Base-by-base conservation (phyloP, 805 yeast species). In the Ogataea thermomethanolica region DNA sequence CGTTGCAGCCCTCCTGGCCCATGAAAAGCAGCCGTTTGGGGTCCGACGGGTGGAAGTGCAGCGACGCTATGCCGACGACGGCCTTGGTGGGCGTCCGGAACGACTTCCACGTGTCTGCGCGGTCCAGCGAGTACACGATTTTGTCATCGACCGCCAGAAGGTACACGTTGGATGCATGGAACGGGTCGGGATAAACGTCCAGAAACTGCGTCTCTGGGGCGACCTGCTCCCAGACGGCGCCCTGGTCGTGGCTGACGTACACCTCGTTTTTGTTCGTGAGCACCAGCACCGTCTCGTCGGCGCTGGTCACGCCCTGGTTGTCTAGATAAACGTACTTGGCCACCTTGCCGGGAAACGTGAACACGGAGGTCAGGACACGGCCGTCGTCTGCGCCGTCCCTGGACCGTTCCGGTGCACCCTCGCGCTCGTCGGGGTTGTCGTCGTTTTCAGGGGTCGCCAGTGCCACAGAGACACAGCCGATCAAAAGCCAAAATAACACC, bases 201-300 rank as follows among this genome's bases (percentile, higher is more conserved):
- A 71, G 41, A 33, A 84, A 69, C 29, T 69, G 71, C 15, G 76
- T 66, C 20, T 62, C 60, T 33, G 65, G 59, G 2, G 74, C 69
- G 15, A 81, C 66, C 37, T 62, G 61, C 34, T 67, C 69, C 71
- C 84, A 76, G 2, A 59, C 56, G 8, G 65, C 54, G 14, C 93
- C 93, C 38, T 82, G 84, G 58, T 86, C 79, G 50, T 78, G 81
- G 1, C 95, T 81, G 5, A 85, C 76, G 53, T 69, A 84, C 2
- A 79, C 78, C 24, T 70, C 69, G 39, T 74, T 70, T 25, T 71
- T 68, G 23, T 63, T 58, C 1, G 90, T 84, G 42, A 76, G 66
- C 3, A 83, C 67, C 11, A 90, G 58, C 11, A 90, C 61, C 1
- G 87, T 76, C 56, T 83, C 88, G 47, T 79, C 84, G 32, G 66